Percentiles rank a stretch among this genome's conserved stretches.
These are phyloP conservation scores for Saprolegnia parasitica DNA, from an alignment of 352 stramenopile genomes.

Conservation along the genomic window DNA sequence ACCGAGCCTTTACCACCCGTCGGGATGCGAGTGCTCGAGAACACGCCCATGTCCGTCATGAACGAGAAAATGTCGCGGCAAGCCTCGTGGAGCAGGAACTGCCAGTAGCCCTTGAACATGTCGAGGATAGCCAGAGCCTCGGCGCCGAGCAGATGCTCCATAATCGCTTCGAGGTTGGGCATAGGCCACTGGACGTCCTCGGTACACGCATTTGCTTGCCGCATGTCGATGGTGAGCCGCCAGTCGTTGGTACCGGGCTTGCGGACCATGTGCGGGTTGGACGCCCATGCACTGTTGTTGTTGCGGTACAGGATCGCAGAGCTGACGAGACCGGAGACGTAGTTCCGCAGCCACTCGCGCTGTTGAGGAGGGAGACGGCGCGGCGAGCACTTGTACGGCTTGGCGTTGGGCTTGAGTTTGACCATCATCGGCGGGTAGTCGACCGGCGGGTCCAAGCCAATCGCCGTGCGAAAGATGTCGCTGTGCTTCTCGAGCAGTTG, in stretches of 20 bases:
- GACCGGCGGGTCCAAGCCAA: constrained; percentile 30
- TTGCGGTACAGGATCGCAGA: constrained; percentile 27
- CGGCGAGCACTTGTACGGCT: constrained; percentile 23
- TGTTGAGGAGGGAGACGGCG: constrained; percentile 25
- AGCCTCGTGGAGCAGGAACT: constrained; percentile 24
- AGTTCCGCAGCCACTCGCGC: constrained; percentile 20
- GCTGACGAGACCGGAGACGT: constrained; percentile 25
- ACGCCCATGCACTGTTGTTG: constrained; percentile 26
- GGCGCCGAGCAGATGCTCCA: constrained; percentile 13
- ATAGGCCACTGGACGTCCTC: constrained; percentile 29
- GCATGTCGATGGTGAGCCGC: constrained; percentile 28
- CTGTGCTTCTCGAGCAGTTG: not conserved
- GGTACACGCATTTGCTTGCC: constrained; percentile 30
- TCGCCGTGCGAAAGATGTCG: constrained; percentile 24
- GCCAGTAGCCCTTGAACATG: constrained; percentile 34
- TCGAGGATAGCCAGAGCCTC: constrained; percentile 27
- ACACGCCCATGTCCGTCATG: constrained; percentile 28
- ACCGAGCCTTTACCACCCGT: not conserved
- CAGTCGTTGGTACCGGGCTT: constrained; percentile 29
- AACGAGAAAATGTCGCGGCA: constrained; percentile 28
- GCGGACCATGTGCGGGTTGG: constrained; percentile 28
- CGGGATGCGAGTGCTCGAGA: constrained; percentile 14
- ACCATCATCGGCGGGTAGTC: constrained; percentile 28
- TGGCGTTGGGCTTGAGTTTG: constrained; percentile 27
- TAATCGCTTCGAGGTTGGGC: constrained; percentile 28